Percentiles rank a stretch among this genome's conserved stretches.
These are phyloP conservation scores for Maudiozyma humilis DNA, from an alignment of 1,139 yeast genomes.

Conservation along the genomic window DNA sequence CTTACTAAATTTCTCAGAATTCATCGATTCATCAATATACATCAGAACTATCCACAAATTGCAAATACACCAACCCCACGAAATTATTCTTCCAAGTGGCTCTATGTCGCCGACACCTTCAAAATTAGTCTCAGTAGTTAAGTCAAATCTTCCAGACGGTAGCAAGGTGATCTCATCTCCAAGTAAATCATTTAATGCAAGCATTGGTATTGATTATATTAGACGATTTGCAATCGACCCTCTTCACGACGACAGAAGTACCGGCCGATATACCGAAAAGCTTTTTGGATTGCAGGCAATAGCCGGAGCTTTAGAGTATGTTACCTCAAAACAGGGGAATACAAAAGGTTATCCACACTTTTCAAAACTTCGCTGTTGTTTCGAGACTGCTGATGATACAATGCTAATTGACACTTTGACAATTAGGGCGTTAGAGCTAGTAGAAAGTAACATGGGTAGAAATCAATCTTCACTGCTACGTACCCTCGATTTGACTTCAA, in stretches of 20 bases:
- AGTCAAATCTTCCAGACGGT: constrained; percentile 29
- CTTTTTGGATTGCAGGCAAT: constrained; percentile 32
- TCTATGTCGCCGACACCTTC: constrained; percentile 27
- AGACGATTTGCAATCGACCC: constrained; percentile 16
- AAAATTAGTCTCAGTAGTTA: constrained; percentile 34
- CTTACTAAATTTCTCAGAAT: constrained; percentile 32
- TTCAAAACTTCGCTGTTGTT: constrained; percentile 33
- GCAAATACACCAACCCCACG: constrained; percentile 34
- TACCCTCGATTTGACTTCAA: constrained; percentile 34
- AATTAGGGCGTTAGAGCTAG: constrained; percentile 34
- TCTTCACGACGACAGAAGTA: constrained; percentile 15
- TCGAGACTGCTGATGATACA: constrained; percentile 36
- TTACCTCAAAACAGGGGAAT: constrained; percentile 7
- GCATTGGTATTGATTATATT: constrained; percentile 24
- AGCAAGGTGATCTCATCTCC: constrained; percentile 26
- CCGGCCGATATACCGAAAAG: constrained; percentile 23
- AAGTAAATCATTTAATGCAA: constrained; percentile 24
- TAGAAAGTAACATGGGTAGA: constrained; percentile 30
- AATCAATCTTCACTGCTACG: constrained; percentile 33
- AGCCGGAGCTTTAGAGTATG: constrained; percentile 32
- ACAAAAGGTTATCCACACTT: constrained; percentile 8
- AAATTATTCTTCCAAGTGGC: constrained; percentile 32
- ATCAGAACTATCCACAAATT: constrained; percentile 39
- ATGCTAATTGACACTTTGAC: constrained; percentile 38
- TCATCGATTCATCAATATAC: constrained; percentile 40